phyloP scores from a whole-genome alignment of 441 rosid genomes.

The Gossypium trilobum region DNA sequence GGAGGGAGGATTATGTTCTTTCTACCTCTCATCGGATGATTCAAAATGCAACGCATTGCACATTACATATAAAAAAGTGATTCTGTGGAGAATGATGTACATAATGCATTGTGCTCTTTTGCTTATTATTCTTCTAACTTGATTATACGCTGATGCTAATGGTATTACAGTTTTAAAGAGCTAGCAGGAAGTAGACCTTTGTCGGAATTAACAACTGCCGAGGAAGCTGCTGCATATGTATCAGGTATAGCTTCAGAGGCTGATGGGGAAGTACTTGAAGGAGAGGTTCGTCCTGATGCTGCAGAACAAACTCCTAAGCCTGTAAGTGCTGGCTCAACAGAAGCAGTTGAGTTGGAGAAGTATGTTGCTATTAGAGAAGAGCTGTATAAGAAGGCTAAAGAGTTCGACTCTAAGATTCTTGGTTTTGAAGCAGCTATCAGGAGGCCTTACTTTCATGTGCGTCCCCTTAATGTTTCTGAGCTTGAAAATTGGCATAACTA shows the following conservation, averaged over 20 bases:
- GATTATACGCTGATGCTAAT: constrained; percentile 14
- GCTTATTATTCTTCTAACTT: constrained; percentile 7
- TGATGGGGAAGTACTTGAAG: constrained; percentile 39
- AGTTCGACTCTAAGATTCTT: constrained; percentile 77
- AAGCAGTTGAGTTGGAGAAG: constrained; percentile 88
- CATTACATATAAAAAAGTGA: not conserved
- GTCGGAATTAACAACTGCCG: constrained; percentile 66
- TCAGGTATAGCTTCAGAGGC: constrained; percentile 35
- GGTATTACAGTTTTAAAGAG: constrained; percentile 66
- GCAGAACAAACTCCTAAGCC: constrained; percentile 48
- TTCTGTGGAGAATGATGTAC: not conserved
- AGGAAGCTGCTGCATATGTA: constrained; percentile 44
- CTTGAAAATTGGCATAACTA: constrained; percentile 95
- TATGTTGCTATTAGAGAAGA: constrained; percentile 74
- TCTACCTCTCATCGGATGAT: not conserved
- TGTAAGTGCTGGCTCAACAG: constrained; percentile 63
- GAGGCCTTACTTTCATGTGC: constrained; percentile 93
- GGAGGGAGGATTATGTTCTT: not conserved
- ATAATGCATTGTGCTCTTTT: not conserved
- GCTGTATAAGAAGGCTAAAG: constrained; percentile 82
- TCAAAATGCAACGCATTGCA: not conserved
- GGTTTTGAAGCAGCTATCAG: constrained; percentile 90
- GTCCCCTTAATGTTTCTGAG: constrained; percentile 76
- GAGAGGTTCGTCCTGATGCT: constrained; percentile 44
- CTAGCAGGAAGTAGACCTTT: constrained; percentile 64